Conservation (phyloP, 2,329 filamentous ascomycete genomes). For the Microascus cirrosus region DNA sequence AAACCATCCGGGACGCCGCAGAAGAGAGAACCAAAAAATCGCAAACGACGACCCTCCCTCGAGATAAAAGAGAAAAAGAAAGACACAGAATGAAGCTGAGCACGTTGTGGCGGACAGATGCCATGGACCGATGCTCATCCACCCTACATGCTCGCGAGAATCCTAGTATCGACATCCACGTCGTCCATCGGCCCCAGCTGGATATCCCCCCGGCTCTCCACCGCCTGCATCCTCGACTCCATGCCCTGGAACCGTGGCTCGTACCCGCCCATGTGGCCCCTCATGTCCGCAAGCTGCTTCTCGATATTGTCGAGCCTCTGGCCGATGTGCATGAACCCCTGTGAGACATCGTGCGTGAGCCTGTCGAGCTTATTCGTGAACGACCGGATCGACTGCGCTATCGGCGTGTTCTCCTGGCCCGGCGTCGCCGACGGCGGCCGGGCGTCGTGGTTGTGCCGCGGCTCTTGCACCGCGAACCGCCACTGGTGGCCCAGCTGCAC, state of each 20-base stretch:
- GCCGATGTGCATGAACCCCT: slow-evolving; percentile 40
- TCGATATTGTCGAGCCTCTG: slow-evolving; percentile 38
- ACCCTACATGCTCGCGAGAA: slow-evolving; percentile 18
- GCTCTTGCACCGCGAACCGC: slow-evolving; percentile 51
- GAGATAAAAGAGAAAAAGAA: neutral
- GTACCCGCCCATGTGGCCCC: slow-evolving; percentile 29
- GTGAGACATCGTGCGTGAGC: slow-evolving; percentile 42
- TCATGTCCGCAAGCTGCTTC: slow-evolving; percentile 43
- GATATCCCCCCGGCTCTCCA: slow-evolving; percentile 19
- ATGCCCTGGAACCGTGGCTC: slow-evolving; percentile 33
- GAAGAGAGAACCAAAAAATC: neutral
- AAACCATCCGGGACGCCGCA: neutral
- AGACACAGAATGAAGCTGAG: neutral
- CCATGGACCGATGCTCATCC: neutral
- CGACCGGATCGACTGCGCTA: slow-evolving; percentile 45
- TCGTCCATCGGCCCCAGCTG: slow-evolving; percentile 29
- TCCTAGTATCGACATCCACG: slow-evolving; percentile 31
- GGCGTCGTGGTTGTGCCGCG: slow-evolving; percentile 51
- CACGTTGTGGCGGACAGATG: neutral
- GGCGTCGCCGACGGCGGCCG: slow-evolving; percentile 41
- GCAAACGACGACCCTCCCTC: neutral
- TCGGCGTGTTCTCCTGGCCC: slow-evolving; percentile 45
- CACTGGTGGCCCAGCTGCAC: slow-evolving; percentile 52
- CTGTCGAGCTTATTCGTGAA: slow-evolving; percentile 50
- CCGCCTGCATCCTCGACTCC: slow-evolving; percentile 27